Conservation (phyloP, 352 stramenopile genomes). For the Phytophthora chlamydospora region DNA sequence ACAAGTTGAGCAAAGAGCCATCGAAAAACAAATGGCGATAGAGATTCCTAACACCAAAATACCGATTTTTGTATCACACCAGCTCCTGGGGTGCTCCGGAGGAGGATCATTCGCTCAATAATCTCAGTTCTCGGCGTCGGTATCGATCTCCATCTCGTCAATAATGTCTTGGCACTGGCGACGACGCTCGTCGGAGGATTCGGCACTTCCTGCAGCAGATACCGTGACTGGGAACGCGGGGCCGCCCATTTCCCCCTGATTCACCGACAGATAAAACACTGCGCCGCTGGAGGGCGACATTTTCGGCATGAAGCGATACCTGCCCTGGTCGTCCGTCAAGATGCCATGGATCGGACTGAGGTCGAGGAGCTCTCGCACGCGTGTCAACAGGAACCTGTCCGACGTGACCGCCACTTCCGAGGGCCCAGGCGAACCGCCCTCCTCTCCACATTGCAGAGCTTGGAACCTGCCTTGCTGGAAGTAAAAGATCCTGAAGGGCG, state of each 20-base stretch:
- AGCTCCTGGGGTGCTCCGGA: neutral
- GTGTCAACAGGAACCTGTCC: constrained; percentile 34
- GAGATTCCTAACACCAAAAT: constrained; percentile 26
- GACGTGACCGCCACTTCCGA: constrained; percentile 31
- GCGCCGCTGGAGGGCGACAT: neutral
- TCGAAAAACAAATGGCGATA: constrained; percentile 23
- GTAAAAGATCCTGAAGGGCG: constrained; percentile 49
- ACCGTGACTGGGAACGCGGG: constrained; percentile 30
- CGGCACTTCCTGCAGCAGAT: constrained; percentile 19
- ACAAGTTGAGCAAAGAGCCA: constrained; percentile 15
- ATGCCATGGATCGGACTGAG: constrained; percentile 68
- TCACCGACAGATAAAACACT: constrained; percentile 43
- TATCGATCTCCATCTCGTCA: constrained; percentile 39
- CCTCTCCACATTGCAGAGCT: constrained; percentile 27
- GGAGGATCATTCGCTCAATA: constrained; percentile 6
- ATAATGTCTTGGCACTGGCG: constrained; percentile 41
- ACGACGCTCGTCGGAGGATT: constrained; percentile 17
- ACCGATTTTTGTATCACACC: constrained; percentile 17
- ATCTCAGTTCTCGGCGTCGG: constrained; percentile 12
- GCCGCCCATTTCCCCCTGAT: constrained; percentile 4
- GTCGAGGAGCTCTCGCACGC: constrained; percentile 53
- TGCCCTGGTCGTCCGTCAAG: constrained; percentile 44
- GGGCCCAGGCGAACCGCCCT: constrained; percentile 8
- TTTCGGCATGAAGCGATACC: constrained; percentile 47
- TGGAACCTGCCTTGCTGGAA: constrained; percentile 48